Evolutionary conservation across 345 rosid species (phyloP).

Genomic region (Microthlaspi erraticum): DNA sequence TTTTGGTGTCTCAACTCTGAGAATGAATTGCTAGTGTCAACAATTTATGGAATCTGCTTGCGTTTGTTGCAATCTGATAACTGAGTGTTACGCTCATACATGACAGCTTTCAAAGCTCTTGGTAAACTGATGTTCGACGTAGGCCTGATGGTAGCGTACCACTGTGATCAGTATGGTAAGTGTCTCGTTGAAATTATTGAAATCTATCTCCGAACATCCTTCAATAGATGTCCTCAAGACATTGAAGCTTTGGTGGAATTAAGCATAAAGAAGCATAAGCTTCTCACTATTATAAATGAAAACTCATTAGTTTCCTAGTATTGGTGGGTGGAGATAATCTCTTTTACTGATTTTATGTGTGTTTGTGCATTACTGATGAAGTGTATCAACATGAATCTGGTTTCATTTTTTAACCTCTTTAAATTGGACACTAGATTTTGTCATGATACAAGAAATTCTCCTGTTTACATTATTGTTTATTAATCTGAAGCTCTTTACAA

Average conservation of each 20-base stretch:
- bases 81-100: constrained; percentile 22
- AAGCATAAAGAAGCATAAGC: not conserved
- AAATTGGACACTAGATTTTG: not conserved
- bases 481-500: not conserved
- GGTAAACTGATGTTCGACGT: constrained; percentile 82
- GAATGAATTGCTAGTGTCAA: not conserved
- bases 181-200: not conserved
- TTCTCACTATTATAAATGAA: not conserved
- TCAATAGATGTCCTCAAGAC: not conserved
- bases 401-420: not conserved
- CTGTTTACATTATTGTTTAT: not conserved
- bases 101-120: constrained; percentile 84
- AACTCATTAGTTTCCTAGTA: constrained; percentile 2
- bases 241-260: not conserved
- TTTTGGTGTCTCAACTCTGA: constrained; percentile 11
- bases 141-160: constrained; percentile 83
- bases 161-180: constrained; percentile 87
- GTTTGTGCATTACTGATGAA: not conserved
- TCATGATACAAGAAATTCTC: not conserved
- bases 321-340: not conserved
- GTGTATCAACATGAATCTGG: constrained; percentile 4
- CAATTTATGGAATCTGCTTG: not conserved
- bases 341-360: not conserved
- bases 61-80: not conserved
- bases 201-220: not conserved